Percentiles rank a stretch among this genome's conserved stretches.
Evolutionary conservation across 306 rosid species (phyloP).

Genomic region (Sicyos edulis): DNA sequence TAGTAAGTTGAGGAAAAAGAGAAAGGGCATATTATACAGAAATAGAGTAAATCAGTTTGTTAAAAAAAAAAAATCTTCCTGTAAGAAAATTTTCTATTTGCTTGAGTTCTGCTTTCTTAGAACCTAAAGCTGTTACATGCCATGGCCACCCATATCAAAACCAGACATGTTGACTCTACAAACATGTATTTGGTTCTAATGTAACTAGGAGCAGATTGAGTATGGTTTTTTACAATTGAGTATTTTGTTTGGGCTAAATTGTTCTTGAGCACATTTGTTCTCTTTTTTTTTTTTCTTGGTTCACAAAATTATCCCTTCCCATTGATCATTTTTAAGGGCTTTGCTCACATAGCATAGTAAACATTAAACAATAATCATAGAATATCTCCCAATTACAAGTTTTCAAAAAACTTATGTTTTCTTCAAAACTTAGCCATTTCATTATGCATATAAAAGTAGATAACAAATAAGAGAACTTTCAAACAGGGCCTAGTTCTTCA

Average conservation of each 20-base stretch:
- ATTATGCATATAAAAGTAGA: too few relatives aligned
- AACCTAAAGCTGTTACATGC: constrained; percentile 11
- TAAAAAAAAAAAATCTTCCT: not conserved
- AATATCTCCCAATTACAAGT: too few relatives aligned
- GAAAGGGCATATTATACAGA: not conserved
- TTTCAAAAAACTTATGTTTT: too few relatives aligned
- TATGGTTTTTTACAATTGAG: not conserved
- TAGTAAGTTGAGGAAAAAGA: not conserved
- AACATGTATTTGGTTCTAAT: constrained; percentile 15
- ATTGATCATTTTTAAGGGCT: too few relatives aligned
- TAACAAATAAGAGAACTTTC: too few relatives aligned
- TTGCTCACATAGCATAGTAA: too few relatives aligned
- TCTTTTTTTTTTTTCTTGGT: not conserved
- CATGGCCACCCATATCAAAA: not conserved
- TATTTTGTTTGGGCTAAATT: not conserved
- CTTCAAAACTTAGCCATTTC: too few relatives aligned
- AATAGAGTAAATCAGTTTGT: not conserved
- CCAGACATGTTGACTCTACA: constrained; percentile 10
- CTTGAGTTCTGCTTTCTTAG: constrained; percentile 23
- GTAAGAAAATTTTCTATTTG: constrained; percentile 5
- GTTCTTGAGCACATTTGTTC: not conserved
- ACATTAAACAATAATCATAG: too few relatives aligned
- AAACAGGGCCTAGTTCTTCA: too few relatives aligned
- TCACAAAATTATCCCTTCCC: not conserved
- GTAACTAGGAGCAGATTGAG: constrained; percentile 4